A percentile compares a stretch with the other conserved stretches of the same genome.
Evolutionary conservation across 2,329 filamentous ascomycete species (phyloP).

Genomic region (Cryphonectria parasitica): DNA sequence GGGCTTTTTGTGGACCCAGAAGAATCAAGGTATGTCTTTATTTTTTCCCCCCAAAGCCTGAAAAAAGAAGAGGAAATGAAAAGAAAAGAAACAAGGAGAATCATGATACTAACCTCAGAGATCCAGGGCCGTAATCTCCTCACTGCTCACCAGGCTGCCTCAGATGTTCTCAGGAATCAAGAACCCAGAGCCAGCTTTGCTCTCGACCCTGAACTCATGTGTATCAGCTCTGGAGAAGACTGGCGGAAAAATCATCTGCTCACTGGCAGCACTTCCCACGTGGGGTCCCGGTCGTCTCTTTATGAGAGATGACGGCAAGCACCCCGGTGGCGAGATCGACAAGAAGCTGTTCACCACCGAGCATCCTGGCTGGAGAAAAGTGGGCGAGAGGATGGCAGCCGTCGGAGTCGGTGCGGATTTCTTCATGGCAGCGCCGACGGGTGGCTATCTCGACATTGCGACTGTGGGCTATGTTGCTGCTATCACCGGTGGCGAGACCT

Average conservation of each 20-base stretch:
- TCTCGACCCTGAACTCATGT: slow-evolving; percentile 83
- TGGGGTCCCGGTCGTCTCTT: slow-evolving; percentile 87
- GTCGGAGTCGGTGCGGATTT: slow-evolving; percentile 89
- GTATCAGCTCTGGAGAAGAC: slow-evolving; percentile 82
- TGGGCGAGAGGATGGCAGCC: slow-evolving; percentile 85
- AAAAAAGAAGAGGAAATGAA: too few species aligned
- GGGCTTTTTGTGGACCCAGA: slow-evolving; percentile 94
- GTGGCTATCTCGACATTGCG: slow-evolving; percentile 89
- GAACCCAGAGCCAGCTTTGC: slow-evolving; percentile 85
- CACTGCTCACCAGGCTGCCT: slow-evolving; percentile 82
- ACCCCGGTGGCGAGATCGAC: slow-evolving; percentile 83
- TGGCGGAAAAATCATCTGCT: slow-evolving; percentile 90
- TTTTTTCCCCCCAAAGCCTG: too few species aligned
- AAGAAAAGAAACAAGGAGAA: not conserved
- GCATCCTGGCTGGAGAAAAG: slow-evolving; percentile 83
- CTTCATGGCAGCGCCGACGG: slow-evolving; percentile 89
- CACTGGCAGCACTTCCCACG: slow-evolving; percentile 84
- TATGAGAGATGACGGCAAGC: slow-evolving; percentile 85
- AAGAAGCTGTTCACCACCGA: slow-evolving; percentile 92
- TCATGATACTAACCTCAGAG: slow-evolving; percentile 35
- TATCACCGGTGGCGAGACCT: slow-evolving; percentile 91
- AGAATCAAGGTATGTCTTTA: slow-evolving; percentile 73
- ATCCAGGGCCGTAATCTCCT: slow-evolving; percentile 72
- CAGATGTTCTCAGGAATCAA: slow-evolving; percentile 86
- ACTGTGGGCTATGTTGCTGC: slow-evolving; percentile 87